Percentiles rank a stretch among this genome's conserved stretches.
phyloP scores from a whole-genome alignment of 306 rosid species.

The Gastrolobium villosum region DNA sequence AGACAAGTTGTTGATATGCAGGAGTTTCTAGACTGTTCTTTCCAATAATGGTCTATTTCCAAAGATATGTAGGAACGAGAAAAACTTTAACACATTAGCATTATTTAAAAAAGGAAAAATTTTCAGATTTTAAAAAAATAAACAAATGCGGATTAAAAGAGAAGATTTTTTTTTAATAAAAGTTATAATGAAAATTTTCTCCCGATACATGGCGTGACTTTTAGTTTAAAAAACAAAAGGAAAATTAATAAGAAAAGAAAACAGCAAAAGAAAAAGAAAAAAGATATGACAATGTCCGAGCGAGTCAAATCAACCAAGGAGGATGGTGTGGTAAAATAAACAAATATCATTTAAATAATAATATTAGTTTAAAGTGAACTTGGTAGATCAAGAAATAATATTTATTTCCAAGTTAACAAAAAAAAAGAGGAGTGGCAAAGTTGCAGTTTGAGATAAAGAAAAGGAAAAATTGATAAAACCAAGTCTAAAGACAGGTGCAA shows the following conservation, averaged over 20 bases:
- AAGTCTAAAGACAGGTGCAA: slow-evolving; percentile 75
- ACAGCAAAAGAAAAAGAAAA: not conserved
- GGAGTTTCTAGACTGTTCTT: slow-evolving; percentile 41
- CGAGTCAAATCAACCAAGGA: not conserved
- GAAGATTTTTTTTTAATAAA: no score
- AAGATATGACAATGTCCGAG: not conserved
- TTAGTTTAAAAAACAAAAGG: not conserved
- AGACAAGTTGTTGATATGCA: slow-evolving; percentile 36
- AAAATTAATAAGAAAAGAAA: not conserved
- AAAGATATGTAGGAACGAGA: not conserved
- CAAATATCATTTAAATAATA: not conserved
- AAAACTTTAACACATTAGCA: no score
- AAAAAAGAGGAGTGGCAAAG: slow-evolving; percentile 46
- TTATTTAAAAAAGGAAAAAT: no score
- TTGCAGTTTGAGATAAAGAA: slow-evolving; percentile 53
- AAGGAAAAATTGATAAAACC: slow-evolving; percentile 40
- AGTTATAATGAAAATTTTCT: no score
- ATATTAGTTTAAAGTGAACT: slow-evolving; percentile 34
- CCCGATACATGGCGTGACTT: slow-evolving; percentile 26
- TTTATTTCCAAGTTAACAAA: slow-evolving; percentile 5
- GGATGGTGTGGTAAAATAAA: not conserved
- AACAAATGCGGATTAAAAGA: no score
- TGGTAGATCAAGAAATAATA: slow-evolving; percentile 39
- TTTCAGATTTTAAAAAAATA: no score
- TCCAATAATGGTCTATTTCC: slow-evolving; percentile 16